phyloP scores from a whole-genome alignment of 2,329 filamentous ascomycete species.

The Sporothrix variecibatus region DNA sequence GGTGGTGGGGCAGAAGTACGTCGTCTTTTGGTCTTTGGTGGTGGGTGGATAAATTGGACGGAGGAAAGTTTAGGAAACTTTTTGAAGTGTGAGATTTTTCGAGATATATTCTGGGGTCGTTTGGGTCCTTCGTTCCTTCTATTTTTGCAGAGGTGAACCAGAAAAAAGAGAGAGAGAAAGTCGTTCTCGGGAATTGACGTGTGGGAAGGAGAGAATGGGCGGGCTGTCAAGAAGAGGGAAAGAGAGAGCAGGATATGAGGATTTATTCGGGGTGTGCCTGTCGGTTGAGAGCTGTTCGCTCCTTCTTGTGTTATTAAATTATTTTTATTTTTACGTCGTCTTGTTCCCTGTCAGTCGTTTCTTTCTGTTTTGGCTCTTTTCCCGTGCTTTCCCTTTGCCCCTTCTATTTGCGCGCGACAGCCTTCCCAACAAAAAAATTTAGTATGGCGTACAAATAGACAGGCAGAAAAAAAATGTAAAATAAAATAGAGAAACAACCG shows the following conservation, averaged over 20 bases:
- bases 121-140: neutral
- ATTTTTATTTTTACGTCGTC: neutral
- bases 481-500: neutral
- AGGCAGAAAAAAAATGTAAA: neutral
- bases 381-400: constrained; percentile 22
- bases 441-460: neutral
- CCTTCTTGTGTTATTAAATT: neutral
- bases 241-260: constrained; percentile 16
- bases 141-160: neutral
- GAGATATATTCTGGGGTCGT: neutral
- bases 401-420: constrained; percentile 27
- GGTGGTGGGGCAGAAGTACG: neutral
- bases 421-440: constrained; percentile 26
- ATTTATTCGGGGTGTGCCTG: neutral
- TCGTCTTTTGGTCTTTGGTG: neutral
- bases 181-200: neutral
- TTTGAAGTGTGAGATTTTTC: neutral
- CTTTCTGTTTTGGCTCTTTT: constrained; percentile 16
- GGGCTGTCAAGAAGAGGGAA: neutral
- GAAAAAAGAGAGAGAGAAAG: neutral
- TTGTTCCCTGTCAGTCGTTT: neutral
- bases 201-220: constrained; percentile 5
- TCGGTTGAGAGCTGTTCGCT: neutral
- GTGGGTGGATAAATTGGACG: too few relatives aligned
- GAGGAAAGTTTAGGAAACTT: neutral